Evolutionary conservation across 345 rosid genomes (phyloP).

Genomic region (Eucalyptus tenuipes): DNA sequence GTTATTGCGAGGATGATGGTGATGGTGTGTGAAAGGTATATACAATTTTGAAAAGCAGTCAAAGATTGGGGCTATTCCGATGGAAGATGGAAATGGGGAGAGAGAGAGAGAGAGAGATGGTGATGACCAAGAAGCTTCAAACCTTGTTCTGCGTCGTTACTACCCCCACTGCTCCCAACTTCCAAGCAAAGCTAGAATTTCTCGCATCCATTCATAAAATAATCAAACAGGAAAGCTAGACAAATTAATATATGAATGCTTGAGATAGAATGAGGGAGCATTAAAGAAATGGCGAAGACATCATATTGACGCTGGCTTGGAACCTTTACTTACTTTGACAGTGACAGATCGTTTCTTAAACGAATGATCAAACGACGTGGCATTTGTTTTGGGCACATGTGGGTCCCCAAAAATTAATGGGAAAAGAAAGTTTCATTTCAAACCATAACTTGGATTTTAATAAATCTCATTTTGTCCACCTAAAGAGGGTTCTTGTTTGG

Average conservation of each 20-base stretch:
- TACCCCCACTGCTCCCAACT: not conserved
- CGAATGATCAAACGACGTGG: not conserved
- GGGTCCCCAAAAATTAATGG: not conserved
- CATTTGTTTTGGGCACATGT: not conserved
- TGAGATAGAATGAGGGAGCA: not conserved
- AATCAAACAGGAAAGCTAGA: not conserved
- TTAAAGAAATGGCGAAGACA: not conserved
- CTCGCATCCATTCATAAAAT: not conserved
- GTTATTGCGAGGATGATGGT: not conserved
- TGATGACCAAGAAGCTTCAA: conserved; percentile 2
- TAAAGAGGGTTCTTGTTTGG: not conserved
- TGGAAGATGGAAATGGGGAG: not conserved
- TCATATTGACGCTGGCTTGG: not conserved
- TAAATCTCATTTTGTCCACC: not conserved
- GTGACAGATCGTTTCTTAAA: not conserved
- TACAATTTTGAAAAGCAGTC: not conserved
- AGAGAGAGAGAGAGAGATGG: not conserved
- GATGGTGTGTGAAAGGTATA: not conserved
- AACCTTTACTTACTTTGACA: not conserved
- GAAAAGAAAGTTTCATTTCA: not conserved
- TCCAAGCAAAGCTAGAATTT: not conserved
- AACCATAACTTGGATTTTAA: not conserved
- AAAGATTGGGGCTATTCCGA: not conserved
- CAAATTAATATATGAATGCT: not conserved
- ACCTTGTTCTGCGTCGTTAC: not conserved